Evolutionary conservation across 352 stramenopile species (phyloP), one percentile per base, ranked within the genome.

Genomic region (Thraustochytrium striatum): DNA sequence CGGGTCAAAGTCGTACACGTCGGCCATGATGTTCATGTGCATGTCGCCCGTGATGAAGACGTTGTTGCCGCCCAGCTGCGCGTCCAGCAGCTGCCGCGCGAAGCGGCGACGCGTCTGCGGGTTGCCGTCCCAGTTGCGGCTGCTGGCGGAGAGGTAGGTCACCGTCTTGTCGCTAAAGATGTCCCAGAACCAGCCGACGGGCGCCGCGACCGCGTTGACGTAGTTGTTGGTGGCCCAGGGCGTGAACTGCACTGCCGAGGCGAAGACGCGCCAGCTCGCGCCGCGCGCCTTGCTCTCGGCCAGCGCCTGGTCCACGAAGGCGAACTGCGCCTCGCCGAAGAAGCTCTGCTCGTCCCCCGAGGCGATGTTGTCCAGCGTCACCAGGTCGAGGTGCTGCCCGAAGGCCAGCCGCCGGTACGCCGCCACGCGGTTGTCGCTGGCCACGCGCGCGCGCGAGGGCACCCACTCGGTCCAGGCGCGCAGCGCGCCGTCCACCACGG

Each of bases 11-110:
- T 21, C 21, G 33, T 52, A 25, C 13, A 70, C 5, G 43, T 70
- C 61, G 5, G 61, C 61, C 13, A 70, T 35, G 30, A 53, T n/a
- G 9, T 30, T 70, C 61, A 70, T 70, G 61, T 70, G 61, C 61
- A 70, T 41, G 61, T 70, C 61, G 9, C 61, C 61, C 21, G 61
- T 52, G 33, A 35, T 35, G 0, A 70, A 7, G 38, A 70, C 9
- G 30, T 70, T 70, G 25, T 70, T 70, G 5, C 25, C 33, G 32
- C n/a, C 38, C 2, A 57, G 25, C 5, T n/a, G 33, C n/a, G 8
- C 7, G 8, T 41, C 28, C 38, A 52, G 33, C n/a, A 70, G 43
- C 8, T 21, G 28, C 33, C 16, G 13, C 9, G n/a, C 47, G 30
- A 70, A 35, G 0, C 19, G 38, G 0, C 16, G 33, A 7, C 61